phyloP scores from a whole-genome alignment of 2,329 filamentous ascomycete species.

The Fusarium armeniacum region DNA sequence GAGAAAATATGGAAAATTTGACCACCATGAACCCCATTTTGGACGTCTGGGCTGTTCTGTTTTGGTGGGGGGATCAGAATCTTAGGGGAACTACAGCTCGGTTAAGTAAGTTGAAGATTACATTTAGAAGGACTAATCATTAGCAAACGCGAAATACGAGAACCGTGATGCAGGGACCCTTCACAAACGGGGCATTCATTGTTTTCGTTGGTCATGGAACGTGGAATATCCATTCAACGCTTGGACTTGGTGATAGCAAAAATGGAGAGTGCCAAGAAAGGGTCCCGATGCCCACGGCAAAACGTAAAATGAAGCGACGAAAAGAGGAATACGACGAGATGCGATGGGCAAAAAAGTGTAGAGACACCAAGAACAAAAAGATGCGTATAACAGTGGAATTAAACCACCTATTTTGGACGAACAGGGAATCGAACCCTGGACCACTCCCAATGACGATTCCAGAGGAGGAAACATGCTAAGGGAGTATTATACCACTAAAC shows the following conservation, averaged over 20 bases:
- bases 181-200: background rate
- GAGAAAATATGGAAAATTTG: background rate
- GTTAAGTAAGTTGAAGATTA: background rate
- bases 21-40: background rate
- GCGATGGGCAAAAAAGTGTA: background rate
- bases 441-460: slow-evolving; percentile 28
- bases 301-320: background rate
- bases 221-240: background rate
- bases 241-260: background rate
- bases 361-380: background rate
- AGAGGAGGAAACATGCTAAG: slow-evolving; percentile 17
- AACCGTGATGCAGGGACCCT: background rate
- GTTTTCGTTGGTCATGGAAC: background rate
- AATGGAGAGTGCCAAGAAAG: background rate
- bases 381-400: slow-evolving; percentile 20
- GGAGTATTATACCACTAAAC: slow-evolving; percentile 36
- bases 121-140: background rate
- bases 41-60: slow-evolving; percentile 6
- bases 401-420: slow-evolving; percentile 32
- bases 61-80: background rate
- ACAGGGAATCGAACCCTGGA: slow-evolving; percentile 44
- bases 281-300: background rate
- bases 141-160: background rate
- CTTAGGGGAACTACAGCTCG: background rate
- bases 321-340: background rate